Percentiles rank a stretch among this genome's conserved stretches.
These are phyloP conservation scores for Mortierella sp. DNA, from an alignment of 371 early-diverging fungal species.

Conservation along the genomic window DNA sequence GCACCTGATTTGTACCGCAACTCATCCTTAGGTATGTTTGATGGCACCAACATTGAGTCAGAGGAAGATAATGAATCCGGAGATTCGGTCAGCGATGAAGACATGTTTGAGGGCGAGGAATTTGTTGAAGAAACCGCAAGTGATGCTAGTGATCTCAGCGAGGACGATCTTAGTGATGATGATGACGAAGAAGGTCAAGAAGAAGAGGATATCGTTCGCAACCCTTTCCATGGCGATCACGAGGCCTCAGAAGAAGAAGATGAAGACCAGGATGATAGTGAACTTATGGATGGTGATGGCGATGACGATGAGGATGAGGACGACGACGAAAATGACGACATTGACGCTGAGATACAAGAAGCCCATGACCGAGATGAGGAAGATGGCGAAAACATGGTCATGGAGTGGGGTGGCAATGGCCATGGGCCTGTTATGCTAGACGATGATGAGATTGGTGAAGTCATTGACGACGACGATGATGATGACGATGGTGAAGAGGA, in stretches of 20 bases:
- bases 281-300: conserved; percentile 52
- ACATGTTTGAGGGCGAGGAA: conserved; percentile 74
- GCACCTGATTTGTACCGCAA: conserved; percentile 89
- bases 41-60: conserved; percentile 72
- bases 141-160: conserved; percentile 76
- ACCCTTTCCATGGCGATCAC: conserved; percentile 70
- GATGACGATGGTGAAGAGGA: conserved; percentile 17
- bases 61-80: conserved; percentile 75
- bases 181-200: conserved; percentile 70
- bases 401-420: conserved; percentile 54
- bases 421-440: conserved; percentile 32
- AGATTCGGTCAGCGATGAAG: conserved; percentile 76
- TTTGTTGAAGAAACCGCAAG: conserved; percentile 80
- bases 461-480: conserved; percentile 56
- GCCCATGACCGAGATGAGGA: conserved; percentile 40
- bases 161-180: conserved; percentile 74
- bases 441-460: conserved; percentile 51
- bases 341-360: conserved; percentile 55
- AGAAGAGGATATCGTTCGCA: conserved; percentile 70
- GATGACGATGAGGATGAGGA: conserved; percentile 70
- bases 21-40: conserved; percentile 93
- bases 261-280: conserved; percentile 3
- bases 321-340: conserved; percentile 64
- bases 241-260: conserved; percentile 60
- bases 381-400: conserved; percentile 45